Percentiles rank a stretch among this genome's conserved stretches.
Conservation (phyloP, 2,329 filamentous ascomycete genomes). For the Ambrosiella beaveri region DNA sequence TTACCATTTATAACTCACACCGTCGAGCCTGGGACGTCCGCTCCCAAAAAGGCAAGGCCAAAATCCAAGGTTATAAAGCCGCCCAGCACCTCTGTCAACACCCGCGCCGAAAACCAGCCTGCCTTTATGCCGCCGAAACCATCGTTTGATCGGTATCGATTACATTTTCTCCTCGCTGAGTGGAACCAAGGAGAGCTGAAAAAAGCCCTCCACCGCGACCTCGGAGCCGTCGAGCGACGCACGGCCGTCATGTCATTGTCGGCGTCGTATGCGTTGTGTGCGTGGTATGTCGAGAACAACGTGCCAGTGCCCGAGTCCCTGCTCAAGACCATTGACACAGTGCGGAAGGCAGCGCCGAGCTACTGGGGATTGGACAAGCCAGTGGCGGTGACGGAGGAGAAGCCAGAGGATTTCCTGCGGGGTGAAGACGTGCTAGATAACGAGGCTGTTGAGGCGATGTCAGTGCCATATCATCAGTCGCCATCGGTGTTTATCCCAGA, state of each 20-base stretch:
- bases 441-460: conserved; percentile 9
- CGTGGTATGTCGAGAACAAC: conserved; percentile 8
- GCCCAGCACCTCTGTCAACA: not conserved
- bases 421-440: conserved; percentile 10
- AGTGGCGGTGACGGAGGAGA: conserved; percentile 7
- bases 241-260: conserved; percentile 9
- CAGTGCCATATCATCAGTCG: conserved; percentile 13
- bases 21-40: too few relatives aligned
- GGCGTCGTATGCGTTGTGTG: conserved; percentile 5
- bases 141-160: conserved; percentile 7
- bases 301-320: not conserved
- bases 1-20: not conserved
- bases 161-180: conserved; percentile 9
- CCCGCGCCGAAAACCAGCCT: not conserved
- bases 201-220: conserved; percentile 9
- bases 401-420: conserved; percentile 7
- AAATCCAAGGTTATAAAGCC: not conserved
- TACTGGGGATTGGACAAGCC: conserved; percentile 7
- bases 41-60: not conserved
- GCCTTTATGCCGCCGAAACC: not conserved
- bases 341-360: conserved; percentile 9
- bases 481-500: conserved; percentile 19
- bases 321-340: conserved; percentile 2
- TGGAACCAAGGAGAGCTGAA: conserved; percentile 11
- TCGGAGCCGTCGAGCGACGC: conserved; percentile 9